Conservation (phyloP, 1,139 yeast species). For the Magnusiomyces magnusii region DNA sequence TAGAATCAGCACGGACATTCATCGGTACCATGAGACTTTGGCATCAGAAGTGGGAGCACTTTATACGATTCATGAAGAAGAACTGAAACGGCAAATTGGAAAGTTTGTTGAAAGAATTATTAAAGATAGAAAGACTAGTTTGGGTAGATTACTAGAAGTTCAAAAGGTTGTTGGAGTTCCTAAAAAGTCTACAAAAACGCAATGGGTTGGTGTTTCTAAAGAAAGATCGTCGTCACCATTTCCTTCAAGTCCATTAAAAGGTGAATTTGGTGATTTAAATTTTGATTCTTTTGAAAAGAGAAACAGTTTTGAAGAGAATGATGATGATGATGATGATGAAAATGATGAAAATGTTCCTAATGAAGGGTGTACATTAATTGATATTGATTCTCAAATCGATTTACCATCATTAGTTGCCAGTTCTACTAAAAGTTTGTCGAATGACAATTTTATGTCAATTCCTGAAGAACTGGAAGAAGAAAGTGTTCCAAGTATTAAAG, state of each 20-base stretch:
- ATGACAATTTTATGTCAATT: neutral
- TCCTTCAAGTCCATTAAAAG: neutral
- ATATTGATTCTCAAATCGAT: neutral
- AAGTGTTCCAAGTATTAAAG: neutral
- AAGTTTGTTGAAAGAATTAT: slow-evolving; percentile 27
- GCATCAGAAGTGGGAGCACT: slow-evolving; percentile 37
- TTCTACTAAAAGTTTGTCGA: neutral
- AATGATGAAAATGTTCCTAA: too few species aligned
- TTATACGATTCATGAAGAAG: slow-evolving; percentile 31
- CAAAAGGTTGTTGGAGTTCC: neutral
- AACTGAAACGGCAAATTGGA: slow-evolving; percentile 28
- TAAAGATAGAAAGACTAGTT: slow-evolving; percentile 32
- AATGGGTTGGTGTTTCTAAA: neutral
- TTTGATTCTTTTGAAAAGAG: neutral
- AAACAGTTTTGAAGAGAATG: too few species aligned
- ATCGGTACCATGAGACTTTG: slow-evolving; percentile 31
- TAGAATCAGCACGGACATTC: slow-evolving; percentile 29
- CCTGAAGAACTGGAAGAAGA: neutral
- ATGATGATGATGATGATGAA: too few species aligned
- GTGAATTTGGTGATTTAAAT: neutral
- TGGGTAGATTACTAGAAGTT: slow-evolving; percentile 28
- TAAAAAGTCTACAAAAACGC: neutral
- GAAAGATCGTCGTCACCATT: neutral
- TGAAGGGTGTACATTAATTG: neutral
- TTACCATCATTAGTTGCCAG: neutral